These are phyloP conservation scores for Russula earlei DNA, from an alignment of 768 basidiomycete genomes.

Conservation along the genomic window DNA sequence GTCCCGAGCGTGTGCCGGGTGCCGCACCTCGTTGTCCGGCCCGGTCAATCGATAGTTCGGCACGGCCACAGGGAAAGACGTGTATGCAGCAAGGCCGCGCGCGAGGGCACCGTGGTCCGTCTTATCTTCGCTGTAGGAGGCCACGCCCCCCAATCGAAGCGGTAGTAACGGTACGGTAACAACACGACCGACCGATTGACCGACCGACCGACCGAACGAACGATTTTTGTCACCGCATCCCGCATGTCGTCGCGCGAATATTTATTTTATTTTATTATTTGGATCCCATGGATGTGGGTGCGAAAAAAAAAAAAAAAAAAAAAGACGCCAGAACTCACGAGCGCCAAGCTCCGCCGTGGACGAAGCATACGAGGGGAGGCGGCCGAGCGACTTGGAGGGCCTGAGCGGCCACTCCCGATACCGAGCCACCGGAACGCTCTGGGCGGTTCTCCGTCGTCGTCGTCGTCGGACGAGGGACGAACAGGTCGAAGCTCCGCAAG, in stretches of 20 bases:
- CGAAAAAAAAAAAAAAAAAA: too few relatives aligned
- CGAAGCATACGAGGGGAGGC: conserved; percentile 50
- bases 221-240: too few relatives aligned
- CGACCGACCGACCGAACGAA: too few relatives aligned
- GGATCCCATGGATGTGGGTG: too few relatives aligned
- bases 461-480: conserved; percentile 22
- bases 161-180: too few relatives aligned
- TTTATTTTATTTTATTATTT: too few relatives aligned
- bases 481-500: conserved; percentile 49
- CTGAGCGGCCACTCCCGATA: too few relatives aligned
- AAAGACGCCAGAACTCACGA: conserved; percentile 46
- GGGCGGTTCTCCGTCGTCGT: too few relatives aligned
- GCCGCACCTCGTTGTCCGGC: conserved; percentile 35
- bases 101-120: conserved; percentile 46
- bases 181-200: too few relatives aligned
- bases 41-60: conserved; percentile 73
- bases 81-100: conserved; percentile 38
- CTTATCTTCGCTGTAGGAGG: conserved; percentile 57
- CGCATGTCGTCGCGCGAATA: too few relatives aligned
- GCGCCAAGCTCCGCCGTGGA: conserved; percentile 83
- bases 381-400: not conserved
- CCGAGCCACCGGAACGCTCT: too few relatives aligned
- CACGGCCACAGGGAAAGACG: conserved; percentile 51
- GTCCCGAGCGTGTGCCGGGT: conserved; percentile 67
- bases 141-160: too few relatives aligned